A percentile compares a stretch with the other conserved stretches of the same genome.
These are phyloP conservation scores for Pterocarpus santalinus DNA, from an alignment of 306 rosid genomes.

Conservation along the genomic window DNA sequence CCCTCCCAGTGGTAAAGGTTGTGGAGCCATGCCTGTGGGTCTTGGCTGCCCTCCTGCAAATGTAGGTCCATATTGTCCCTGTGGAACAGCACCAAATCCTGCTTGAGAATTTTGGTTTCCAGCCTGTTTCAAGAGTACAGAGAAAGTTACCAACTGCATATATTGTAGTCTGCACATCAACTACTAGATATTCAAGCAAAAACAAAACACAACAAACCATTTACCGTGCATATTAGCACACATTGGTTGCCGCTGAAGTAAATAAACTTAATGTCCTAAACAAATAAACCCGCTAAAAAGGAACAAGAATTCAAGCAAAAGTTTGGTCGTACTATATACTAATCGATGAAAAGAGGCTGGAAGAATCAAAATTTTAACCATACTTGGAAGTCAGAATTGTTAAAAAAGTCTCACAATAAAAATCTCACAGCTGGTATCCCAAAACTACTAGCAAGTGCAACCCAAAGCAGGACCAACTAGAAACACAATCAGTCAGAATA, in stretches of 20 bases:
- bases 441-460: conserved; percentile 14
- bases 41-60: conserved; percentile 79
- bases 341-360: background rate
- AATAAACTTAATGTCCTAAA: background rate
- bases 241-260: background rate
- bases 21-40: conserved; percentile 83
- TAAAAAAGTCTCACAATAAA: background rate
- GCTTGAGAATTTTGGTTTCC: conserved; percentile 67
- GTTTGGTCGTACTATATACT: background rate
- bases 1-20: conserved; percentile 82
- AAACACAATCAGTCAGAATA: background rate
- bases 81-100: conserved; percentile 65
- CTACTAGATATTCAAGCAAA: conserved; percentile 21
- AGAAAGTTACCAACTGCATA: conserved; percentile 4
- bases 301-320: conserved; percentile 8
- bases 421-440: background rate
- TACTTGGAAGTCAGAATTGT: background rate
- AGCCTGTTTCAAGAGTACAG: conserved; percentile 52
- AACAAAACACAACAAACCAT: background rate
- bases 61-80: conserved; percentile 91
- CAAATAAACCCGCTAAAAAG: background rate
- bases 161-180: background rate
- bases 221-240: background rate
- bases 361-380: background rate
- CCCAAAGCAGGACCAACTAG: background rate